Base-by-base conservation (phyloP, 1,284 basidiomycete species). In the Fomes fomentarius region DNA sequence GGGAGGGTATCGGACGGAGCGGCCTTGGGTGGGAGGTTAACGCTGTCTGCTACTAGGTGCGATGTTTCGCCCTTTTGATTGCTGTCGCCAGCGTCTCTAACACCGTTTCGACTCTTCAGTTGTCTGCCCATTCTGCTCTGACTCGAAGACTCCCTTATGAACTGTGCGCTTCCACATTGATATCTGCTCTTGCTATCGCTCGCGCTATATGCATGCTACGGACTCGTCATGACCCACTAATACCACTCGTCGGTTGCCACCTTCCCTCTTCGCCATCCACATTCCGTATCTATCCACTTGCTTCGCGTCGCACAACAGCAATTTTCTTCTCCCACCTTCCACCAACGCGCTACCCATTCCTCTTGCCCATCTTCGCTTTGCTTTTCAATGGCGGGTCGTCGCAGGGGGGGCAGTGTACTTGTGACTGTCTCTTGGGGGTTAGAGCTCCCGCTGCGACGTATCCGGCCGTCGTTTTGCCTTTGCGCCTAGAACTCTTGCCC, bases 1-100 rank as follows among this genome's bases (percentile, higher is more conserved):
- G 79, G 64, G 84, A 85, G 56, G 83, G 82, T 9, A 71, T 82
- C 17, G 80, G 83, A 11, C 69, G 75, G 53, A 86, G 83, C 60
- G 65, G 72, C 46, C 71, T 86, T 57, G 74, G 71, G 22, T 71
- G 75, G 62, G 66, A 66, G 56, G 67, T 68, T 43, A 51, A 50
- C 26, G 40, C 25, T 7, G 45, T 47, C 37, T 30, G 28, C 7
- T 53, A 46, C 34, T 60, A 58, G 40, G 49, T 49, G 44, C 26
- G 26, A n/a, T 7, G 35, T 41, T 10, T 28, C 10, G 19, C 10
- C 24, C 22, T 35, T 7, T 37, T n/a, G n/a, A n/a, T n/a, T n/a
- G n/a, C n/a, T n/a, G n/a, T n/a, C n/a, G n/a, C n/a, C n/a, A n/a
- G n/a, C n/a, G n/a, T n/a, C n/a, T n/a, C n/a, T n/a, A n/a, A 15